Conservation (phyloP, 306 rosid species). For the Prunus mira region DNA sequence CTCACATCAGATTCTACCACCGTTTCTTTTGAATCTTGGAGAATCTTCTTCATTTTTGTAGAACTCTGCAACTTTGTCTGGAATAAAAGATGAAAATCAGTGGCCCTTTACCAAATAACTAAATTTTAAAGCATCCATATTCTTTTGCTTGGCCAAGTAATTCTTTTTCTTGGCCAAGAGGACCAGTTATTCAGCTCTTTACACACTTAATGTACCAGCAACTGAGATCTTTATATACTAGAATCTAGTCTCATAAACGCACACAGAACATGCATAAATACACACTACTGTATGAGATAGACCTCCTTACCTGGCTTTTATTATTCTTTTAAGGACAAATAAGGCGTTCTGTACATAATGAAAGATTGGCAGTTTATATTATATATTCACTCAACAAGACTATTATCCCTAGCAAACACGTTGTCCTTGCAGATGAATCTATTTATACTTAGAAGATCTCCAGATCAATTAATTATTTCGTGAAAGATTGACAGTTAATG, state of each 20-base stretch:
- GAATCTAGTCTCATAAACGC: neutral
- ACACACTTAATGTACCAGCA: neutral
- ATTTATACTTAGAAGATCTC: neutral
- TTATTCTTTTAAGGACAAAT: neutral
- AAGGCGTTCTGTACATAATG: neutral
- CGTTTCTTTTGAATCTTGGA: constrained; percentile 89
- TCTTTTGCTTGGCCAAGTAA: neutral
- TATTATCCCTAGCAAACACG: neutral
- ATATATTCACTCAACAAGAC: too few relatives aligned
- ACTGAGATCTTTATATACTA: neutral
- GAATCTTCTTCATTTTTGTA: constrained; percentile 88
- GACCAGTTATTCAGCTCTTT: neutral
- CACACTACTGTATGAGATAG: neutral
- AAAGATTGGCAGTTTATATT: neutral
- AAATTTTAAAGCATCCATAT: constrained; percentile 1
- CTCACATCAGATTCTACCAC: constrained; percentile 79
- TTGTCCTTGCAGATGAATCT: neutral
- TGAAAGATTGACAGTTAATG: too few relatives aligned
- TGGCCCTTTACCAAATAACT: constrained; percentile 7
- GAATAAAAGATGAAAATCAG: constrained; percentile 27
- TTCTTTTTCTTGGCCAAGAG: neutral
- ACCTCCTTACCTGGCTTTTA: neutral
- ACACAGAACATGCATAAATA: neutral
- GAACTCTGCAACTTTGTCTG: constrained; percentile 83
- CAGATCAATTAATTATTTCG: neutral